These are phyloP conservation scores for Tulasnella sp. DNA, from an alignment of 768 basidiomycete genomes.

Conservation along the genomic window DNA sequence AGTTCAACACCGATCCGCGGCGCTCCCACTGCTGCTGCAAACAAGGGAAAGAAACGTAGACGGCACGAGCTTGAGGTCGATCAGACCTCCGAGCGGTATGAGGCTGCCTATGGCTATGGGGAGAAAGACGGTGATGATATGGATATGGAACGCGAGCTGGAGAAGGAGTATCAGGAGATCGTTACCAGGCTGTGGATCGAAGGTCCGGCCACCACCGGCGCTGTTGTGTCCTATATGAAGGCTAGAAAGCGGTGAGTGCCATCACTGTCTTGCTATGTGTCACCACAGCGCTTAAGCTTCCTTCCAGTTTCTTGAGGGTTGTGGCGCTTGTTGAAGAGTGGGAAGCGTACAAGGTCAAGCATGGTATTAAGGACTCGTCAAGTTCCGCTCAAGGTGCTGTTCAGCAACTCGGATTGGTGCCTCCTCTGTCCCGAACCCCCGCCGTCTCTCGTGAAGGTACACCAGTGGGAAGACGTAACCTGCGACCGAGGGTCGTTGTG, in stretches of 20 bases:
- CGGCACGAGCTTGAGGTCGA: neutral
- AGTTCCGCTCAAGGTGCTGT: neutral
- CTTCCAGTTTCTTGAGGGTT: slow-evolving; percentile 10
- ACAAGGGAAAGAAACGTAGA: neutral
- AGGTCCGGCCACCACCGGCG: slow-evolving; percentile 12
- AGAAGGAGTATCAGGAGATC: slow-evolving; percentile 12
- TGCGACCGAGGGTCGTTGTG: neutral
- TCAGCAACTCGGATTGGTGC: neutral
- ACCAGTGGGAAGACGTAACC: neutral
- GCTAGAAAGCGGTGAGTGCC: slow-evolving; percentile 2
- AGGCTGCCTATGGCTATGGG: slow-evolving; percentile 13
- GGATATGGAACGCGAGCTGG: slow-evolving; percentile 16
- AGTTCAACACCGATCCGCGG: neutral
- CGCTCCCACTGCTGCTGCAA: neutral
- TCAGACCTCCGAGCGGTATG: slow-evolving; percentile 6
- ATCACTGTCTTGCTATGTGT: neutral
- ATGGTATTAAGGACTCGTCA: neutral
- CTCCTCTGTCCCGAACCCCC: neutral
- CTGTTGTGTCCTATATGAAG: slow-evolving; percentile 11
- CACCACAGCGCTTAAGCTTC: neutral
- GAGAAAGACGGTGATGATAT: slow-evolving; percentile 13
- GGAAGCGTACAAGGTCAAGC: slow-evolving; percentile 15
- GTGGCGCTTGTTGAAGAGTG: slow-evolving; percentile 8
- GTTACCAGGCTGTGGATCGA: slow-evolving; percentile 1
- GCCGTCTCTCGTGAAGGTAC: too few relatives aligned